Evolutionary conservation across 2,329 filamentous ascomycete genomes (phyloP).

Genomic region (Cyclaneusma minus): DNA sequence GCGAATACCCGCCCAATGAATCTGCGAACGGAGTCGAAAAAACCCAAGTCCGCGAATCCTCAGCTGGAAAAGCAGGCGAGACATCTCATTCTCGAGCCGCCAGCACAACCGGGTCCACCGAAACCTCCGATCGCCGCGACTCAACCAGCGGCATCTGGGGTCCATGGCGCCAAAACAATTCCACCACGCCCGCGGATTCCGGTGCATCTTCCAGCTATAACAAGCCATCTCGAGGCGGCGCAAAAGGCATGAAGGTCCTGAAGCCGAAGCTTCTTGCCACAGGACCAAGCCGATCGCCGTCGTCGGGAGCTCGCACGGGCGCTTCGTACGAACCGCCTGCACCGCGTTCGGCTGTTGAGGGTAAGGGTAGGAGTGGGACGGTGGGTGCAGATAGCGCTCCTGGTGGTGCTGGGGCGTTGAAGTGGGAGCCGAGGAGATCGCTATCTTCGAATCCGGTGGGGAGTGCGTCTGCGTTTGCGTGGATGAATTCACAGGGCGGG

Average conservation of each 20-base stretch:
- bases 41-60: too few relatives aligned
- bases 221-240: slow-evolving; percentile 45
- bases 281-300: slow-evolving; percentile 9
- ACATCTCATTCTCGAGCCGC: slow-evolving; percentile 5
- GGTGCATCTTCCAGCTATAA: slow-evolving; percentile 46
- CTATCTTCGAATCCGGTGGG: slow-evolving; percentile 67
- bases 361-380: slow-evolving; percentile 37
- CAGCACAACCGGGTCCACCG: slow-evolving; percentile 4
- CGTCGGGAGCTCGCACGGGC: slow-evolving; percentile 31
- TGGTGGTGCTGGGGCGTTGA: slow-evolving; percentile 9
- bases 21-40: too few relatives aligned
- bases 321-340: slow-evolving; percentile 35
- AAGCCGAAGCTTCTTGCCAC: slow-evolving; percentile 39
- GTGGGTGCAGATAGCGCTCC: slow-evolving; percentile 17
- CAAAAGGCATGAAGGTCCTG: slow-evolving; percentile 77
- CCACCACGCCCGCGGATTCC: slow-evolving; percentile 33
- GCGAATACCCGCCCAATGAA: too few relatives aligned
- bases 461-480: slow-evolving; percentile 84
- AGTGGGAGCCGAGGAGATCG: slow-evolving; percentile 38
- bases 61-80: too few relatives aligned
- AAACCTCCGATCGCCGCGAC: slow-evolving; percentile 21
- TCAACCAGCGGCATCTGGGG: slow-evolving; percentile 47
- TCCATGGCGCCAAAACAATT: slow-evolving; percentile 46
- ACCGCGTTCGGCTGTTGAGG: slow-evolving; percentile 27
- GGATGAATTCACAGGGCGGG: slow-evolving; percentile 49